Conservation (phyloP, 805 yeast genomes). For the Vanderwaltozyma yarrowii region DNA sequence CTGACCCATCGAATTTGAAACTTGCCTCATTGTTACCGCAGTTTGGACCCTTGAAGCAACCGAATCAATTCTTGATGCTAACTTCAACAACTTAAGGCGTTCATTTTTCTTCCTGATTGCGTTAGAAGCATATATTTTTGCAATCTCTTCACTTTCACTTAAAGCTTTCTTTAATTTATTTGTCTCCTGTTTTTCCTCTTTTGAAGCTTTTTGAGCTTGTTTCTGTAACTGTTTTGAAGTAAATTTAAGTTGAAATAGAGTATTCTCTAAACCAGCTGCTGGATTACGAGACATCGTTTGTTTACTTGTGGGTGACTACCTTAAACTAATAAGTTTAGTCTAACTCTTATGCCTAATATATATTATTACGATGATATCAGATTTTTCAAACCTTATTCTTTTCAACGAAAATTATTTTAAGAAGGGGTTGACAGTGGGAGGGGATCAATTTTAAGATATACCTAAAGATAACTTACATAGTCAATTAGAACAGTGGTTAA, state of each 20-base stretch:
- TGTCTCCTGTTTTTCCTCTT: conserved; percentile 81
- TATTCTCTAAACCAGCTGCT: conserved; percentile 26
- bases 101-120: conserved; percentile 90
- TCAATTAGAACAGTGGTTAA: too few species aligned
- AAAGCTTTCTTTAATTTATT: conserved; percentile 67
- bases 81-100: conserved; percentile 63
- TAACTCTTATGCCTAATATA: too few species aligned
- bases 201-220: conserved; percentile 84
- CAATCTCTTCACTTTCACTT: conserved; percentile 59
- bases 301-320: too few species aligned
- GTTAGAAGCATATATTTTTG: conserved; percentile 88
- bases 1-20: conserved; percentile 85
- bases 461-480: too few species aligned
- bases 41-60: conserved; percentile 95
- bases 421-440: too few species aligned
- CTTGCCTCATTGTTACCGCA: conserved; percentile 95
- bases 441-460: too few species aligned
- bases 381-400: too few species aligned
- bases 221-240: conserved; percentile 88
- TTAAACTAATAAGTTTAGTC: too few species aligned
- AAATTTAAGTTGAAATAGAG: conserved; percentile 40
- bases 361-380: too few species aligned
- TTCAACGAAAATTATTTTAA: too few species aligned
- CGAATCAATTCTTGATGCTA: conserved; percentile 87
- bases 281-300: conserved; percentile 24